phyloP scores from a whole-genome alignment of 805 yeast genomes.

The Pichia sporocuriosa region DNA sequence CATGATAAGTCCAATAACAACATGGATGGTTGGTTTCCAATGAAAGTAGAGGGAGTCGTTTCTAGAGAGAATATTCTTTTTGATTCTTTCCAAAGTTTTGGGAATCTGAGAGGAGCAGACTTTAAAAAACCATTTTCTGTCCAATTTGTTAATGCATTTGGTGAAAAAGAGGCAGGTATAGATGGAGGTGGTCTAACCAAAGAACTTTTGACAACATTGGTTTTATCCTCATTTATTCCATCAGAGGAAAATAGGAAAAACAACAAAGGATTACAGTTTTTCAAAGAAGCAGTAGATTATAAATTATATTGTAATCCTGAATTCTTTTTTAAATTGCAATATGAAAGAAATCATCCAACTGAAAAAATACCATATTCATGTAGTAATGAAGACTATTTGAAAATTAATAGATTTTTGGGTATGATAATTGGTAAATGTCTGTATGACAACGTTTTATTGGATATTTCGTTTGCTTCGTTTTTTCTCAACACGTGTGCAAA shows the following conservation, averaged over 20 bases:
- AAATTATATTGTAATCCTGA: conserved; percentile 72
- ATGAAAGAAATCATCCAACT: conserved; percentile 20
- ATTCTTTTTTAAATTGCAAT: conserved; percentile 23
- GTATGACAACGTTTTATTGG: conserved; percentile 74
- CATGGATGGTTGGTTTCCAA: conserved; percentile 18
- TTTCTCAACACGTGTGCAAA: conserved; percentile 58
- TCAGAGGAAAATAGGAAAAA: conserved; percentile 19
- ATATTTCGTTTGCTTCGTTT: conserved; percentile 79
- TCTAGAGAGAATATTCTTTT: conserved; percentile 64
- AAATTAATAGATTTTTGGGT: conserved; percentile 60
- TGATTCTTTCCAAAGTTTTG: conserved; percentile 64
- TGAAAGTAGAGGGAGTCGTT: conserved; percentile 42
- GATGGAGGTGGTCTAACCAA: conserved; percentile 97
- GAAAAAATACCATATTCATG: conserved; percentile 25
- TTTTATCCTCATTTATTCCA: conserved; percentile 59
- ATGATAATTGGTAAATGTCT: conserved; percentile 82
- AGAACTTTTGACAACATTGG: conserved; percentile 73
- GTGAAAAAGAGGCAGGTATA: conserved; percentile 73
- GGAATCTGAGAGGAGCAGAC: conserved; percentile 39
- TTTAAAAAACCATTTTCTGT: conserved; percentile 60
- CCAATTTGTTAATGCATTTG: conserved; percentile 63
- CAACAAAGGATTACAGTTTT: conserved; percentile 28
- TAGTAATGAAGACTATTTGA: conserved; percentile 19
- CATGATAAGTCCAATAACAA: conserved; percentile 36
- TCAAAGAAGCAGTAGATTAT: conserved; percentile 42